Evolutionary conservation across 2,329 filamentous ascomycete genomes (phyloP).

Genomic region (Clarireedia monteithiana): DNA sequence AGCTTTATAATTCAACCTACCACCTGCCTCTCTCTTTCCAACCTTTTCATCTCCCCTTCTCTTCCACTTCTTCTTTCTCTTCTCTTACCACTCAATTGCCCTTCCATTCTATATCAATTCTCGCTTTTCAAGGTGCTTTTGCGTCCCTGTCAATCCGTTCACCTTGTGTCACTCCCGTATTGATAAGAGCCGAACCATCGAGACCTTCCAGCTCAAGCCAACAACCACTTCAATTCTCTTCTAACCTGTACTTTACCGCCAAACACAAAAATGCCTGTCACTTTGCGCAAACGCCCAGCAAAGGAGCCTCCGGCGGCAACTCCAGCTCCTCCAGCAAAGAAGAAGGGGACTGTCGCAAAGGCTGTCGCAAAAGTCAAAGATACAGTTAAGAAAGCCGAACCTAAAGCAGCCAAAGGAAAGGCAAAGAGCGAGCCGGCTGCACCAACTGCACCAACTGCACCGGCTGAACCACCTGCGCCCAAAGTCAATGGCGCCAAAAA

Average conservation of each 20-base stretch:
- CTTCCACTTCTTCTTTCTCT: no score
- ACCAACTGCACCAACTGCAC: conserved; percentile 12
- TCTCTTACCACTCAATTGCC: no score
- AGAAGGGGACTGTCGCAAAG: conserved; percentile 35
- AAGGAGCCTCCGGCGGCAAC: conserved; percentile 36
- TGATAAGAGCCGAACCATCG: background rate
- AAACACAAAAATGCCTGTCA: conserved; percentile 43
- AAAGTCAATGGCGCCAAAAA: conserved; percentile 26
- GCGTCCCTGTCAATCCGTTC: no score
- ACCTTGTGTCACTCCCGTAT: no score
- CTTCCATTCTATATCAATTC: no score
- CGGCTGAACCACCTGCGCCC: conserved; percentile 20
- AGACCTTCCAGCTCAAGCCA: conserved; percentile 7
- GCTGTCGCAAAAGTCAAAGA: conserved; percentile 33
- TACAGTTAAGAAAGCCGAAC: conserved; percentile 6
- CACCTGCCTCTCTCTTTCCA: background rate
- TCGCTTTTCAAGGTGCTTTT: no score
- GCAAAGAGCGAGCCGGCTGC: conserved; percentile 21
- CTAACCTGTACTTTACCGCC: background rate
- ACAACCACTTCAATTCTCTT: conserved; percentile 10
- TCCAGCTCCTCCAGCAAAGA: conserved; percentile 41
- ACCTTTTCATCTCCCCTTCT: background rate
- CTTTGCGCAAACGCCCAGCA: conserved; percentile 55
- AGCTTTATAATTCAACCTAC: conserved; percentile 24
- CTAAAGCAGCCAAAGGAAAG: background rate